Base-by-base conservation (phyloP, 768 basidiomycete species). In the Leucocoprinus leucothites region DNA sequence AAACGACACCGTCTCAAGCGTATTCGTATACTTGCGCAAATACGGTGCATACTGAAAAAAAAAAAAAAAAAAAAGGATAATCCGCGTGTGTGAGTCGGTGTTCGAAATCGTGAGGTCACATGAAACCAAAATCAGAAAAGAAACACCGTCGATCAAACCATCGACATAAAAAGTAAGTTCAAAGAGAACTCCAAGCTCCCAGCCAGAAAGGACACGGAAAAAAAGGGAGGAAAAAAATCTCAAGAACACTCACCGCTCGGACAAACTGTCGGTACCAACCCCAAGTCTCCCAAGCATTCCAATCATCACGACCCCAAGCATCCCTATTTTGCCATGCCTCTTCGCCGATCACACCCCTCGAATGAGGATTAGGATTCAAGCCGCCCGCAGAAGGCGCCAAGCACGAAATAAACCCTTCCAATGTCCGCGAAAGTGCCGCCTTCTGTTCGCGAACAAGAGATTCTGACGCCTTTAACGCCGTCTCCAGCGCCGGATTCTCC, bases 181-280 rank as follows among this genome's bases (percentile, higher is more conserved):
- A 31, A 31, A 31, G 31, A 31, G n/a, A n/a, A n/a, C n/a, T 31
- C 31, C 31, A 31, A 31, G 4, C 5, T 38, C 16, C 38, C 7
- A 38, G 16, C 4, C 35, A 35, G 38, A 18, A 47, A 51, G 38
- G 24, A 36, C n/a, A 40, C 8, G 42, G 14, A n/a, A 24, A 43
- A 16, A 56, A 43, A n/a, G 2, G 3, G 48, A 51, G 28, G 28
- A 51, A 21, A 54, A 48, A 57, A 28, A 16, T 16, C 18, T 2
- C 25, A 19, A 41, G 36, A 44, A 36, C 11, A 73, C 90, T 59
- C 51, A 94, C 93, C 67, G 72, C 78, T 63, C 91, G 77, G 68
- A 89, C 90, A 73, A 93, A 94, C 62, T 96, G 91, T 57, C 89
- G 76, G 61, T 89, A 94, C 93, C 93, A 95, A 1, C 89, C 86